phyloP scores from a whole-genome alignment of 2,329 filamentous ascomycete genomes.

The Sporothrix variecibatus region DNA sequence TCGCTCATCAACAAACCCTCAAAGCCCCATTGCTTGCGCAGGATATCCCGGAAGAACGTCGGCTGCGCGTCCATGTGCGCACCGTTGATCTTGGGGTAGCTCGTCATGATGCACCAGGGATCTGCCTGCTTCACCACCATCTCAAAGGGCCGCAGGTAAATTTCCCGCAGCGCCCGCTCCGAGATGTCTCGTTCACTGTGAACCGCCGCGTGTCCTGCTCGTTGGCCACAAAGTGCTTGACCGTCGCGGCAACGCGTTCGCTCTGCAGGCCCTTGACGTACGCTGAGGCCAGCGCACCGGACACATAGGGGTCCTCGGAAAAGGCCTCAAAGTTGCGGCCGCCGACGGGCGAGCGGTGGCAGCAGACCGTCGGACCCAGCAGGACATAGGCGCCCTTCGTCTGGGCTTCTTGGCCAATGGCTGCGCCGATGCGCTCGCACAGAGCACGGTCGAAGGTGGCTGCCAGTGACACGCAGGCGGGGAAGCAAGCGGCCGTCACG shows the following conservation, averaged over 20 bases:
- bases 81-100: constrained; percentile 56
- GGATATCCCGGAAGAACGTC: constrained; percentile 16
- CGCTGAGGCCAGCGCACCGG: constrained; percentile 36
- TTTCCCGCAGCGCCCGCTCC: constrained; percentile 60
- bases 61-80: constrained; percentile 25
- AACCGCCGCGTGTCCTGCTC: constrained; percentile 54
- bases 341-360: constrained; percentile 61
- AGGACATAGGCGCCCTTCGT: constrained; percentile 61
- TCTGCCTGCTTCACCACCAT: constrained; percentile 59
- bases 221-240: constrained; percentile 46
- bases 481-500: constrained; percentile 14
- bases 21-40: constrained; percentile 24
- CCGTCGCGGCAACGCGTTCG: constrained; percentile 37
- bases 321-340: constrained; percentile 67
- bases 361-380: constrained; percentile 63
- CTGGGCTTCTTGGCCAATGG: constrained; percentile 59
- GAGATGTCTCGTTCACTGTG: constrained; percentile 50
- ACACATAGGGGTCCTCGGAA: constrained; percentile 50
- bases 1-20: constrained; percentile 30
- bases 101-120: constrained; percentile 59
- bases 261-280: constrained; percentile 41
- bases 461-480: constrained; percentile 39
- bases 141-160: constrained; percentile 66
- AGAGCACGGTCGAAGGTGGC: constrained; percentile 60
- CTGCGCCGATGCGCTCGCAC: constrained; percentile 52